phyloP scores from a whole-genome alignment of 352 stramenopile species.

The Globisporangium irregulare region DNA sequence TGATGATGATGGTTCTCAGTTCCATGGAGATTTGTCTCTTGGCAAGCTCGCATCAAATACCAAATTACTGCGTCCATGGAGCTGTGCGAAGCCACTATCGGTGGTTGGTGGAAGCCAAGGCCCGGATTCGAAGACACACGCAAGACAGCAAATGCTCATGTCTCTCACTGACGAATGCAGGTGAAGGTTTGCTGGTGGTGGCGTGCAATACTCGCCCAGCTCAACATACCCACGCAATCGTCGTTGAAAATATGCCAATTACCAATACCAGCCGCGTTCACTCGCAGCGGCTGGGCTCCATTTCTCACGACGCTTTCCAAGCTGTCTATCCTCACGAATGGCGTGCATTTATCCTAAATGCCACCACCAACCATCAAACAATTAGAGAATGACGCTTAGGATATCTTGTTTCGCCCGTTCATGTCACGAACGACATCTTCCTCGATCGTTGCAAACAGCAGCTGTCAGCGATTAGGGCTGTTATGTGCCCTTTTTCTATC shows the following conservation, averaged over 20 bases:
- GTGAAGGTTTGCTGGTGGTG: neutral
- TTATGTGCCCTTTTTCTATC: neutral
- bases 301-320: neutral
- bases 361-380: no score
- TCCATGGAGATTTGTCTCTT: neutral
- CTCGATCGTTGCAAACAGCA: neutral
- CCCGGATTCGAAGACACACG: neutral
- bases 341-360: neutral
- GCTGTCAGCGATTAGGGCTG: neutral
- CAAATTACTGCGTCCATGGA: neutral
- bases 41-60: neutral
- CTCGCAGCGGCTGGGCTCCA: conserved; percentile 6
- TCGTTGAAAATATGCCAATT: neutral
- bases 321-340: neutral
- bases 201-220: neutral
- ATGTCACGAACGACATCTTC: neutral
- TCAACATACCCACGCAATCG: neutral
- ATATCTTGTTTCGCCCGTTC: neutral
- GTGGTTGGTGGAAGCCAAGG: neutral
- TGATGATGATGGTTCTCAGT: neutral
- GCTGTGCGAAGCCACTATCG: neutral
- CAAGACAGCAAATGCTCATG: neutral
- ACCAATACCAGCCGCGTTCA: neutral
- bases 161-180: conserved; percentile 4
- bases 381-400: neutral